phyloP scores from a whole-genome alignment of 805 yeast species.

The Barnettozyma californica region DNA sequence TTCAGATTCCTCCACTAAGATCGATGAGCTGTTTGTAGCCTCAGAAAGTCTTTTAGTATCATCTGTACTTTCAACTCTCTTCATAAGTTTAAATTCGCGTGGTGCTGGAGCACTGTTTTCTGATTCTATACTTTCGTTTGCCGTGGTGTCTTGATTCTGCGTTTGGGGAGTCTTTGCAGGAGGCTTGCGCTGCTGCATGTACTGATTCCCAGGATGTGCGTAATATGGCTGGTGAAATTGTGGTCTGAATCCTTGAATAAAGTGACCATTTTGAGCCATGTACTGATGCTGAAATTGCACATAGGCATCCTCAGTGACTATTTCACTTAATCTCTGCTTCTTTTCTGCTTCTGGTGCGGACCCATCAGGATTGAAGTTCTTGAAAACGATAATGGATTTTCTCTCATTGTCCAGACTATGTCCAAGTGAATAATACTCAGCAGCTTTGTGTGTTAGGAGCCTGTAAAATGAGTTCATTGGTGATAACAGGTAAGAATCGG shows the following conservation, averaged over 20 bases:
- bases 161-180: background rate
- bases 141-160: background rate
- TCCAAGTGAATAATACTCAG: conserved; percentile 58
- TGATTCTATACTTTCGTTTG: background rate
- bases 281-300: background rate
- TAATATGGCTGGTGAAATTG: background rate
- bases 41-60: conserved; percentile 1
- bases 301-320: conserved; percentile 1
- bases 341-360: background rate
- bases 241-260: conserved; percentile 1
- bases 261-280: conserved; percentile 1
- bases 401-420: conserved; percentile 51
- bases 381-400: conserved; percentile 39
- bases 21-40: conserved; percentile 1
- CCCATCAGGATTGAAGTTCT: conserved; percentile 26
- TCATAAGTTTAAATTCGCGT: conserved; percentile 23
- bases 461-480: conserved; percentile 63
- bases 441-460: conserved; percentile 62
- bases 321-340: background rate
- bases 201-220: background rate
- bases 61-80: conserved; percentile 12
- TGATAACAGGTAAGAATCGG: conserved; percentile 35
- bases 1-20: background rate
- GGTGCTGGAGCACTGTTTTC: conserved; percentile 2
- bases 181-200: background rate